These are phyloP conservation scores for Verbena officinalis DNA, from an alignment of 257 asterid species.

Conservation along the genomic window DNA sequence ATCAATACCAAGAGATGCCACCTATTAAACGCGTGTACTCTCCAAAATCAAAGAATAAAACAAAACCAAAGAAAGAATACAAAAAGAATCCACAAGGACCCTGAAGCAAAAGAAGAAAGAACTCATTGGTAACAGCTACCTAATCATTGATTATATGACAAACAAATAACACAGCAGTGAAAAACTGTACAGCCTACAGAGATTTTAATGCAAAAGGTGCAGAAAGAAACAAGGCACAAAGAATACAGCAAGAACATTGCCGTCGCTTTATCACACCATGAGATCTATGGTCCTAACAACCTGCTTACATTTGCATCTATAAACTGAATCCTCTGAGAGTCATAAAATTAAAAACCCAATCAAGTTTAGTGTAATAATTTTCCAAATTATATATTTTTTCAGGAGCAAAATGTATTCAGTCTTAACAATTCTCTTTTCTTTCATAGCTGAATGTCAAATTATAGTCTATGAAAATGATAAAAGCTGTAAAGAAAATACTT, in stretches of 20 bases:
- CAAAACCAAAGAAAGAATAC: not conserved
- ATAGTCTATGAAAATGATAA: slow-evolving; percentile 13
- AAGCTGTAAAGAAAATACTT: slow-evolving; percentile 2
- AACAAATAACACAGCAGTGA: too few relatives aligned
- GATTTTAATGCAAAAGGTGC: slow-evolving; percentile 19
- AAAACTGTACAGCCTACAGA: too few relatives aligned
- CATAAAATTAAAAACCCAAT: slow-evolving; percentile 11
- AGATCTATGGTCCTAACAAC: not conserved
- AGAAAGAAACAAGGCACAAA: slow-evolving; percentile 13
- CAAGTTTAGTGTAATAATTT: not conserved
- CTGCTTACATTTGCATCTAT: slow-evolving; percentile 14
- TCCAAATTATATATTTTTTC: not conserved
- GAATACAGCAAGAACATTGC: not conserved
- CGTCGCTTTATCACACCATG: not conserved
- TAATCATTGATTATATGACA: not conserved
- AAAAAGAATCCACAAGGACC: slow-evolving; percentile 7
- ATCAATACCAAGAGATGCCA: slow-evolving; percentile 17
- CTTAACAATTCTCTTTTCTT: slow-evolving; percentile 9
- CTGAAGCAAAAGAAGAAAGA: slow-evolving; percentile 17
- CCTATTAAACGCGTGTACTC: slow-evolving; percentile 16
- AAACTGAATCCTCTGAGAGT: slow-evolving; percentile 13
- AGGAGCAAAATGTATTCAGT: not conserved
- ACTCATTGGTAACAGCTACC: slow-evolving; percentile 10
- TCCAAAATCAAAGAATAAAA: slow-evolving; percentile 19
- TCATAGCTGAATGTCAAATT: slow-evolving; percentile 1